Percentiles rank a stretch among this genome's conserved stretches.
Conservation (phyloP, 169 alveolate species). For the Plasmodium chabaudi region DNA sequence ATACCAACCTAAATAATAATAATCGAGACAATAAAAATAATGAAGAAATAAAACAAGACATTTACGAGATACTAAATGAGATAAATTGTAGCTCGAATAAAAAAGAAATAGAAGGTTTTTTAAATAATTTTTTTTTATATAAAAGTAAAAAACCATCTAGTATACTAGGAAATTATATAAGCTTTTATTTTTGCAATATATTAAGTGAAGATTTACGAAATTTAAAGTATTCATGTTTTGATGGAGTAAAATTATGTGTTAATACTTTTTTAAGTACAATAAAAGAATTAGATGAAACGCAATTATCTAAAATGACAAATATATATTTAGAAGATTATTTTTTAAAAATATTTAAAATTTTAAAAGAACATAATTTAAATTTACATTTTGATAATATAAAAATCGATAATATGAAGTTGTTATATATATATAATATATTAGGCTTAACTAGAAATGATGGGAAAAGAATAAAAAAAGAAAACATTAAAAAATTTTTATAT, state of each 20-base stretch:
- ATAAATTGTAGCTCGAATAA: constrained; percentile 22
- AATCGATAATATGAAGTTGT: constrained; percentile 43
- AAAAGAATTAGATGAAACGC: constrained; percentile 61
- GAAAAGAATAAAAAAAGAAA: constrained; percentile 65
- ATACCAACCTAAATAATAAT: too few relatives aligned
- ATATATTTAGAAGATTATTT: constrained; percentile 71
- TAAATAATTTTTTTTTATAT: constrained; percentile 53
- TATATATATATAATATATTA: constrained; percentile 52
- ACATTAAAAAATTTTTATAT: constrained; percentile 73
- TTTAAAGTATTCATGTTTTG: constrained; percentile 47
- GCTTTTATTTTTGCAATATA: constrained; percentile 71
- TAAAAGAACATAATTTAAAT: constrained; percentile 54
- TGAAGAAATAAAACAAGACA: constrained; percentile 26
- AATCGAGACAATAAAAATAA: background rate
- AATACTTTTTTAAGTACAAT: constrained; percentile 47
- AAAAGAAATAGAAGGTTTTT: constrained; percentile 63
- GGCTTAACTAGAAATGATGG: constrained; percentile 72
- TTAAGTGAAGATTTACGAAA: constrained; percentile 70
- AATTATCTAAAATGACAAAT: constrained; percentile 70
- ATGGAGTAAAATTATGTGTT: constrained; percentile 72
- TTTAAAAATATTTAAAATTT: constrained; percentile 68
- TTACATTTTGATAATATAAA: constrained; percentile 63
- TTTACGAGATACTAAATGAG: constrained; percentile 54
- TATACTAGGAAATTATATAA: constrained; percentile 60
- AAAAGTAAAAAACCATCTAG: constrained; percentile 40